Evolutionary conservation across 164 flowering plant species (phyloP), one percentile per base, ranked within the genome.

Genomic region (Vitis cinerea): DNA sequence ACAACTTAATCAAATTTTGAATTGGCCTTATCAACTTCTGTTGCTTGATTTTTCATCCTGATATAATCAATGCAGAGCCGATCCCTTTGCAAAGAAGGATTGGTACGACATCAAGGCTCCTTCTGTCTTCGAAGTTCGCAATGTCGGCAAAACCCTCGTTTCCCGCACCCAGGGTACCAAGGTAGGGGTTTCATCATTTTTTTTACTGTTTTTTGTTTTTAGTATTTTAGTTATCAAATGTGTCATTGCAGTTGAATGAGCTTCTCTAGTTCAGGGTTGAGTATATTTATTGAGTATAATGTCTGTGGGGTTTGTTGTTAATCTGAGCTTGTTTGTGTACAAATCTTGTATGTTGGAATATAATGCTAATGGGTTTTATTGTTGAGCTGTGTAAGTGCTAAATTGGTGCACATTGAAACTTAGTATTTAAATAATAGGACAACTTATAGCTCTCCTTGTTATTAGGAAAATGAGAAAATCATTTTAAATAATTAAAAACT

Each of bases 91-190:
- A 2, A 93, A 93, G 87, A 93, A 91, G 89, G 98, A 93, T 56
- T 93, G 97, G 98, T 93, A 93, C 63, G 94, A 89, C 66, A 81
- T 91, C 78, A 93, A 93, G 80, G 97, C 95, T 1, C 98, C 98
- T 0, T 83, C 89, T 1, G 68, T 84, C 57, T 93, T 93, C 83
- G 53, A 8, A 17, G 80, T 65, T 15, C 78, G 81, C 29, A 88
- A 86, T 69, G 86, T 91, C 11, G 98, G 98, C 16, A 93, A 89
- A 65, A 93, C 98, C 30, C 90, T 93, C n/a, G 93, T 93, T 71
- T 77, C 90, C 30, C 83, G 94, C 47, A 93, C 98, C 10, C 98
- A 93, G 86, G 98, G 98, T 56, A 93, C 98, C 58, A 93, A 90
- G 98, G 97, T 91, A 37, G 37, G 14, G 15, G 30, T 64, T 11